A percentile compares a stretch with the other conserved stretches of the same genome.
Evolutionary conservation across 495 filamentous ascomycete species (phyloP).

Genomic region (Aspergillus carlsbadensis): DNA sequence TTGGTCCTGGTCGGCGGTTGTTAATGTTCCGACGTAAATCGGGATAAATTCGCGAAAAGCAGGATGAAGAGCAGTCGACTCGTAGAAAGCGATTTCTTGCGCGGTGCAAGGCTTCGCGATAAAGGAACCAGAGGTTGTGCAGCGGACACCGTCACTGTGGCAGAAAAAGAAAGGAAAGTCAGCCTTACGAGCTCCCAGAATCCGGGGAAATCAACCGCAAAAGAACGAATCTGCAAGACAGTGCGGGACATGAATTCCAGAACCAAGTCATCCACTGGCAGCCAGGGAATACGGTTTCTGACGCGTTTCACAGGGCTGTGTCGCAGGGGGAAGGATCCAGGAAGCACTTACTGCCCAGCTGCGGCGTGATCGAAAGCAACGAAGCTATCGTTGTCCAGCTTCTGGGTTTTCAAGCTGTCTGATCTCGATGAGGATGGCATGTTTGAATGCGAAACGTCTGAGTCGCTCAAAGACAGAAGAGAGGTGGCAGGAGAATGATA

Average conservation of each 20-base stretch:
- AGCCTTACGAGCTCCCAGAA: background rate
- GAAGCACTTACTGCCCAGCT: conserved; percentile 83
- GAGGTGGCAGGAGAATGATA: background rate
- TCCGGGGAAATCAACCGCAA: background rate
- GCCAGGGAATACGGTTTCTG: background rate
- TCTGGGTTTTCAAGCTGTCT: conserved; percentile 35
- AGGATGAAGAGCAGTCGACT: conserved; percentile 67
- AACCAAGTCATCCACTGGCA: background rate
- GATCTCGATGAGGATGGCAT: conserved; percentile 40
- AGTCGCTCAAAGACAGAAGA: background rate
- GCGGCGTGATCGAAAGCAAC: conserved; percentile 77
- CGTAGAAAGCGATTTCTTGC: conserved; percentile 89
- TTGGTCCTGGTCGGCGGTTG: conserved; percentile 51
- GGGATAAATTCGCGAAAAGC: conserved; percentile 79
- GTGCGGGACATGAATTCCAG: background rate
- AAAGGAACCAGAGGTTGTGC: conserved; percentile 76
- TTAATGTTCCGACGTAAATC: conserved; percentile 76
- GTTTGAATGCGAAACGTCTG: conserved; percentile 11
- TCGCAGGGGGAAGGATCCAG: background rate
- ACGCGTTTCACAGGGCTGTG: conserved; percentile 7
- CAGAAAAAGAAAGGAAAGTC: conserved; percentile 7
- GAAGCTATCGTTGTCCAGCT: conserved; percentile 53
- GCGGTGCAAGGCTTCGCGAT: conserved; percentile 94
- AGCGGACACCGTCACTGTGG: conserved; percentile 83
- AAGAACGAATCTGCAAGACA: background rate